A percentile compares a stretch with the other conserved stretches of the same genome.
phyloP scores from a whole-genome alignment of 306 rosid genomes.

The Rosa chinensis region DNA sequence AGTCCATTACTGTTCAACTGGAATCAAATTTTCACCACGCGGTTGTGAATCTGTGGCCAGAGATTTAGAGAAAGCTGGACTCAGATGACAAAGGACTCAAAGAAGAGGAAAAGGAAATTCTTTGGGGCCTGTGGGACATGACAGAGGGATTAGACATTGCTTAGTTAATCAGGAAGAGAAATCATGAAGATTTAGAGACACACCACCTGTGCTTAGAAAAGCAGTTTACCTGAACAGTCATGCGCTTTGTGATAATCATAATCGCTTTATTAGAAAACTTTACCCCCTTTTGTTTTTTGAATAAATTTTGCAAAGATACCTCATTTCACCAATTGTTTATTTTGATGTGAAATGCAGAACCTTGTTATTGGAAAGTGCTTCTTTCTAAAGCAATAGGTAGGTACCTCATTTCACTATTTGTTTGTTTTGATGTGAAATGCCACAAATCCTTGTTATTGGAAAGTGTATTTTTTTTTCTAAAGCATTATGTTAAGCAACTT shows the following conservation, averaged over 20 bases:
- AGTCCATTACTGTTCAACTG: neutral
- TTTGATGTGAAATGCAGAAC: neutral
- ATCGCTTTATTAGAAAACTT: neutral
- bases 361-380: neutral
- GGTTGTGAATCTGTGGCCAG: constrained; percentile 1
- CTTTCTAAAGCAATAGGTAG: no score
- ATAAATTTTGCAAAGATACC: neutral
- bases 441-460: no score
- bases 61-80: neutral
- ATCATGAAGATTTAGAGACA: neutral
- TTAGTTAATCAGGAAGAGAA: neutral
- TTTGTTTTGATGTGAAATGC: no score
- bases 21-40: constrained; percentile 7
- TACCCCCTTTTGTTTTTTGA: neutral
- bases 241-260: neutral
- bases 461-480: no score
- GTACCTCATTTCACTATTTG: no score
- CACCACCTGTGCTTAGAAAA: neutral
- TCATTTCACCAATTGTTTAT: neutral
- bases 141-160: neutral
- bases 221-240: constrained; percentile 1
- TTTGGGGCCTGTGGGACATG: neutral
- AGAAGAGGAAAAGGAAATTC: neutral
- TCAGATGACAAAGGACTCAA: neutral
- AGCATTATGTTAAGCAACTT: no score